Evolutionary conservation across 169 alveolate species (phyloP), one percentile per base, ranked within the genome.

Genomic region (Plasmodium reichenowi): DNA sequence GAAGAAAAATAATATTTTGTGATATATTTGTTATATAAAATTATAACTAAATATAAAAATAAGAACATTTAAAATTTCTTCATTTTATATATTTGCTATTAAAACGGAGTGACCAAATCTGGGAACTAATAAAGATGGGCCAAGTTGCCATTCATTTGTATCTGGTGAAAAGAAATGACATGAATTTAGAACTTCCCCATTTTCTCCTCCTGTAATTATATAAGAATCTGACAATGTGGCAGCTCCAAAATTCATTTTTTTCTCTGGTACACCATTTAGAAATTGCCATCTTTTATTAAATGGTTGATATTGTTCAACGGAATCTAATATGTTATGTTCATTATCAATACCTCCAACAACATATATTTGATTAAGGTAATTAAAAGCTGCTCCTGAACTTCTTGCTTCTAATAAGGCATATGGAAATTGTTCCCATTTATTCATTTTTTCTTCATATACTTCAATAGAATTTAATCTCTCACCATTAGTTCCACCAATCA

Each of bases 401-500:
- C 98, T 92, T 2, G 92, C 98, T 85, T 96, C 97, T 15, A 96
- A 76, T 87, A 96, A 86, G 29, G 93, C 95, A n/a, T 90, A 91
- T 26, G 95, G 93, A 32, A 94, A 71, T 6, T 80, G 70, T 73
- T 94, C 95, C 98, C 98, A 96, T 73, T 94, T 94, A 74, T 96
- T 93, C 94, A 93, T 93, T n/a, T 96, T 93, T 22, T 95, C 96
- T 70, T 96, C 98, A 83, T 95, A 96, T 72, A 95, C 90, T 85
- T 96, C 98, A 20, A 95, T 97, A 20, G 95, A 91, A 47, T 95
- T 95, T 59, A 96, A 95, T 67, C 97, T 88, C 59, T 95, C 96
- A 8, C 97, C 98, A 59, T 89, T 91, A 3, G 98, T 93, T 24
- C 97, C 98, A 12, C 97, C 98, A 13, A 94, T 48, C 15, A 95